These are phyloP conservation scores for Metschnikowia lunata DNA, from an alignment of 805 yeast genomes.

Conservation along the genomic window DNA sequence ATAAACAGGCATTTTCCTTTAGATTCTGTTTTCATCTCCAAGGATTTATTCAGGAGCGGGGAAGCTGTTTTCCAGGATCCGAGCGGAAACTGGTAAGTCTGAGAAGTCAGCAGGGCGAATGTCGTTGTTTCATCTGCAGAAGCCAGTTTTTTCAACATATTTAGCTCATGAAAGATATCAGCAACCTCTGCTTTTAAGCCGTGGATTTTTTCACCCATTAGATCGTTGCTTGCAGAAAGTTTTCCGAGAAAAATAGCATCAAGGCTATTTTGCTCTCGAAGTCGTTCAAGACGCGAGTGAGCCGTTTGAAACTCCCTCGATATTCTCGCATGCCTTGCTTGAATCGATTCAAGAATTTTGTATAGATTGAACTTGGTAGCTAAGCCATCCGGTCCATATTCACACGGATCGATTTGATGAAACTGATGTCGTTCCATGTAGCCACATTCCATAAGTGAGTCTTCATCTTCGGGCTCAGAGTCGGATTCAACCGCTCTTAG, in stretches of 20 bases:
- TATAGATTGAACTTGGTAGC: constrained; percentile 9
- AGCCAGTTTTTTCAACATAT: constrained; percentile 3
- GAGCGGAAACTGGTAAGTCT: background rate
- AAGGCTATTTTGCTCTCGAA: constrained; percentile 11
- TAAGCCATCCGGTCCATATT: background rate
- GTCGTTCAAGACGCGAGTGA: constrained; percentile 6
- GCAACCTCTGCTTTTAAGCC: constrained; percentile 13
- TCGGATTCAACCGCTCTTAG: constrained; percentile 6
- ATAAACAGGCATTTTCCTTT: too few relatives aligned
- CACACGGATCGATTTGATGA: too few relatives aligned
- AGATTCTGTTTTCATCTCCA: background rate
- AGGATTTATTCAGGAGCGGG: background rate
- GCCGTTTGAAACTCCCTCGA: constrained; percentile 6
- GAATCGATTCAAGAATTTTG: constrained; percentile 11
- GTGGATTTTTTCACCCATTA: constrained; percentile 13
- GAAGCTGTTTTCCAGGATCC: background rate
- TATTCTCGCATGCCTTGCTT: constrained; percentile 9
- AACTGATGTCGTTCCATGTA: background rate
- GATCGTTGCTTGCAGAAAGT: constrained; percentile 12
- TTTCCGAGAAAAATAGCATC: constrained; percentile 14
- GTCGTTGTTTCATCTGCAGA: background rate
- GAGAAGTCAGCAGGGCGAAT: background rate
- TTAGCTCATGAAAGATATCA: constrained; percentile 6
- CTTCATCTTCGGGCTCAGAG: constrained; percentile 18
- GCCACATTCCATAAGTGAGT: constrained; percentile 20